Evolutionary conservation across 495 filamentous ascomycete species (phyloP), one percentile per base, ranked within the genome.

Genomic region (Jackrogersella minutella): DNA sequence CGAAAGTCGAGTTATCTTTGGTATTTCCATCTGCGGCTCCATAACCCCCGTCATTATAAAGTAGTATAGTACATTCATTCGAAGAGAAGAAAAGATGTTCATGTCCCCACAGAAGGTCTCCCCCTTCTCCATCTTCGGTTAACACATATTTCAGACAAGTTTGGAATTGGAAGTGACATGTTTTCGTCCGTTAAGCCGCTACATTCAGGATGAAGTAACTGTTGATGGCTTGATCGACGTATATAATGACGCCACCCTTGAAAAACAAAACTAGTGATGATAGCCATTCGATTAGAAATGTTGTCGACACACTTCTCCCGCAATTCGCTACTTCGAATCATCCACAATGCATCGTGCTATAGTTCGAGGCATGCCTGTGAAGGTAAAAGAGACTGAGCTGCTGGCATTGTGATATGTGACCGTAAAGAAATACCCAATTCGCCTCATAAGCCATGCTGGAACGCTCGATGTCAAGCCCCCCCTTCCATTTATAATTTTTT

Each of bases 31-130:
- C 37, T 47, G 49, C 47, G 59, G 59, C 54, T 51, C 21, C 19
- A n/a, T n/a, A 44, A 37, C 34, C 57, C 22, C 40, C 37, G 37
- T 69, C 57, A 70, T 70, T 70, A 70, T 70, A 67, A 66, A 63
- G 36, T 63, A 62, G 55, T 73, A 73, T 73, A 68, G 66, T 72
- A 71, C 70, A 74, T 73, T 57, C 66, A 52, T 28, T 52, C 49
- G 41, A 64, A 64, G 58, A 65, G 66, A 52, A 39, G 31, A 33
- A 53, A 49, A 68, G 33, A 44, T 58, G 28, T 19, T 58, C 34
- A 52, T 47, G 57, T 49, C 62, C 62, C 33, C 36, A 59, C 22
- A 43, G 17, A 19, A 61, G 34, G 36, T 33, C 40, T 58, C 49
- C 40, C n/a, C n/a, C n/a, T n/a, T 53, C 33, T 59, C 26, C 16